Conservation (phyloP, 495 filamentous ascomycete species). For the Clohesyomyces aquaticus region DNA sequence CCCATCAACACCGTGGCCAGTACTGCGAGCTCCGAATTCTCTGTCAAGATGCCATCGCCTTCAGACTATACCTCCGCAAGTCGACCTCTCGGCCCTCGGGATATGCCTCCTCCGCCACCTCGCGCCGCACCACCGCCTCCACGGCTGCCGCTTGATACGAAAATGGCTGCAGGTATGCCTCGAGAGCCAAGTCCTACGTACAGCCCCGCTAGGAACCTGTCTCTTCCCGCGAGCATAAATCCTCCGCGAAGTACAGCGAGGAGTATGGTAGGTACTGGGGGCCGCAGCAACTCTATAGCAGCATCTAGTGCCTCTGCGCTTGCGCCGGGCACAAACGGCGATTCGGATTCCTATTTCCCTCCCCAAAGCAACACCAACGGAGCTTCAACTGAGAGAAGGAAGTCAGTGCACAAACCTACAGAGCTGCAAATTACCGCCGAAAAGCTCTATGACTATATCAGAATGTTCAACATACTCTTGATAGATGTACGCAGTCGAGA, state of each 20-base stretch:
- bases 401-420: conserved; percentile 58
- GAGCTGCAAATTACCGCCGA: conserved; percentile 67
- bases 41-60: conserved; percentile 46
- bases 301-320: conserved; percentile 34
- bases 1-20: conserved; percentile 24
- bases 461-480: conserved; percentile 66
- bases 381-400: conserved; percentile 26
- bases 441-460: conserved; percentile 67
- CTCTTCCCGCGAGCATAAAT: conserved; percentile 55
- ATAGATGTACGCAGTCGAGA: conserved; percentile 85
- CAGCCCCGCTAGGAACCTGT: conserved; percentile 66
- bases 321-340: conserved; percentile 38
- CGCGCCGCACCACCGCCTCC: conserved; percentile 48
- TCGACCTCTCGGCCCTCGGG: conserved; percentile 59
- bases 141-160: conserved; percentile 59
- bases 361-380: conserved; percentile 14
- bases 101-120: conserved; percentile 57
- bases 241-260: conserved; percentile 53
- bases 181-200: conserved; percentile 84
- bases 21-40: conserved; percentile 25
- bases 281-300: conserved; percentile 42
- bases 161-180: conserved; percentile 63
- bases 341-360: conserved; percentile 46
- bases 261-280: conserved; percentile 48
- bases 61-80: conserved; percentile 45